Evolutionary conservation across 176 grass and related monocot genomes (phyloP).

Genomic region (Oryza coarctata): DNA sequence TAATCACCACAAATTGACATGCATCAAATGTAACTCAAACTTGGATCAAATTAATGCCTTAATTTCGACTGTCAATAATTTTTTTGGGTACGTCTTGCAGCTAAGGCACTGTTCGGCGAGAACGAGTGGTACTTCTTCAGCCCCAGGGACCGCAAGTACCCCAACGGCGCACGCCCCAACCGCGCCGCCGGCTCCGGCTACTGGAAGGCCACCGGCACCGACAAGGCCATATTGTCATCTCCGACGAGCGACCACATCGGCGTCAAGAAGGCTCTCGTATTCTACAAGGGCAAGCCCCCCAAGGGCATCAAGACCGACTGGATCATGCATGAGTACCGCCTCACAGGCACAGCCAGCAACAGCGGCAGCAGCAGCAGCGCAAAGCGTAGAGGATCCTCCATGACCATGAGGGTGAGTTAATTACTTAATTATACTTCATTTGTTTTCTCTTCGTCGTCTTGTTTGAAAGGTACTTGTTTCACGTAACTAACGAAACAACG

Average conservation of each 20-base stretch:
- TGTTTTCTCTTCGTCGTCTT: background rate
- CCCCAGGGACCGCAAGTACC: slow-evolving; percentile 71
- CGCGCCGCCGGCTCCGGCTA: slow-evolving; percentile 53
- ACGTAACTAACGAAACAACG: no score
- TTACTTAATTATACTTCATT: no score
- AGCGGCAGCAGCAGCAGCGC: background rate
- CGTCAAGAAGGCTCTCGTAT: slow-evolving; percentile 58
- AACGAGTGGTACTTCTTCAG: slow-evolving; percentile 80
- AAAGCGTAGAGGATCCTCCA: slow-evolving; percentile 43
- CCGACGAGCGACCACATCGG: slow-evolving; percentile 20
- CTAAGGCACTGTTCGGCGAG: slow-evolving; percentile 42
- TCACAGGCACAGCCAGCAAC: slow-evolving; percentile 9
- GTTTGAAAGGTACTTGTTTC: background rate
- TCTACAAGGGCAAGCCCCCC: slow-evolving; percentile 53
- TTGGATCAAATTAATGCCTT: background rate
- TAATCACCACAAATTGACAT: background rate
- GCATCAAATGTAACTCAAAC: background rate
- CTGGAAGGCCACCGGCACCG: slow-evolving; percentile 77
- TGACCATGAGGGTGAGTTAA: slow-evolving; percentile 58
- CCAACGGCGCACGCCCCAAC: slow-evolving; percentile 48
- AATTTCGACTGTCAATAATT: no score
- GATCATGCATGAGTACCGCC: slow-evolving; percentile 97
- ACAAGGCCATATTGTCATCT: slow-evolving; percentile 47
- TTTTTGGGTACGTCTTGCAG: background rate
- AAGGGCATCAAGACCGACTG: slow-evolving; percentile 67